Evolutionary conservation across 495 filamentous ascomycete genomes (phyloP).

Genomic region (Penicillium cinerascens): DNA sequence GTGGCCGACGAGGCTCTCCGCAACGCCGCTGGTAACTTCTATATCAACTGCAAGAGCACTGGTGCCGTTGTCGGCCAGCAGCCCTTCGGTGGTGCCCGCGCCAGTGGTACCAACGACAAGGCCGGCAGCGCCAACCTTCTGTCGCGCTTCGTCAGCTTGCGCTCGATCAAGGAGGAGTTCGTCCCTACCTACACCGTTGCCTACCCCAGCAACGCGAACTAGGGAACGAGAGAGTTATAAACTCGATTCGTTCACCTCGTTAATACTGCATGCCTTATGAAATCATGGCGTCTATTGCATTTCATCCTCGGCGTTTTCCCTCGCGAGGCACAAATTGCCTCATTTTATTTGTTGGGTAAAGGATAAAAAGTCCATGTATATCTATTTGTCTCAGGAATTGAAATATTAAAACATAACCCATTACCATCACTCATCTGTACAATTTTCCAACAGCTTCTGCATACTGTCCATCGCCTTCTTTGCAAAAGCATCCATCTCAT

Average conservation of each 20-base stretch:
- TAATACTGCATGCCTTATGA: conserved; percentile 22
- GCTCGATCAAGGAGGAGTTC: conserved; percentile 92
- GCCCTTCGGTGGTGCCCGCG: conserved; percentile 81
- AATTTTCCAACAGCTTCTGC: conserved; percentile 50
- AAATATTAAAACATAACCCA: background rate
- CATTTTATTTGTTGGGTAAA: conserved; percentile 1
- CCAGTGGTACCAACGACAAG: conserved; percentile 90
- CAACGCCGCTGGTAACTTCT: conserved; percentile 83
- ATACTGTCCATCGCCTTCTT: conserved; percentile 57
- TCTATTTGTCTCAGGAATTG: conserved; percentile 1
- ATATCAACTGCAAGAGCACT: conserved; percentile 91
- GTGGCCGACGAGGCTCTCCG: conserved; percentile 69
- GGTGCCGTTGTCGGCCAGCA: conserved; percentile 92
- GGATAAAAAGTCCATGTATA: conserved; percentile 2
- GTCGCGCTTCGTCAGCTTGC: conserved; percentile 73
- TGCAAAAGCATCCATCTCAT: conserved; percentile 57
- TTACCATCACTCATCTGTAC: conserved; percentile 19
- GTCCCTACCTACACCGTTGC: conserved; percentile 59
- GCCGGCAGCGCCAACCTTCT: conserved; percentile 75
- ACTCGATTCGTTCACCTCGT: background rate
- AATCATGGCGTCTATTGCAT: conserved; percentile 27
- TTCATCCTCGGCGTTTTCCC: conserved; percentile 17
- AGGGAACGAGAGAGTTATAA: background rate
- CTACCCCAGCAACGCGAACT: conserved; percentile 73
- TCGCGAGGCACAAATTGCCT: conserved; percentile 2